Evolutionary conservation across 345 rosid species (phyloP).

Genomic region (Brassica incana): DNA sequence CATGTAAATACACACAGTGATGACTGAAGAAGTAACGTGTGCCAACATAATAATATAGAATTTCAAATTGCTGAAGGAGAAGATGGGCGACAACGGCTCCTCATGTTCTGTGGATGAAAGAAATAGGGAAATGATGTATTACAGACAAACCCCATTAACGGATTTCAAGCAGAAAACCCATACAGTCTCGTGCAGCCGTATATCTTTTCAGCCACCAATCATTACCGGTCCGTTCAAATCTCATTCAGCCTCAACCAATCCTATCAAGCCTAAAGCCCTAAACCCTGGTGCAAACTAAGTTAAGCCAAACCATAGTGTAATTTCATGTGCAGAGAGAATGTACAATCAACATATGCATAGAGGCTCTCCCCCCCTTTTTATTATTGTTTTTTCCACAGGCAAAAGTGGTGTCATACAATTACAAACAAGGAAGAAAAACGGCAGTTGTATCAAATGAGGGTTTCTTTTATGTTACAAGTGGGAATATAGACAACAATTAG

Average conservation of each 20-base stretch:
- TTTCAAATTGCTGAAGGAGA: constrained; percentile 27
- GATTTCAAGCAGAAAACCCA: constrained; percentile 36
- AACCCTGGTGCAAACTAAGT: constrained; percentile 16
- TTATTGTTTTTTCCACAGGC: neutral
- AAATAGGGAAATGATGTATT: constrained; percentile 37
- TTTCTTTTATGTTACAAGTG: constrained; percentile 25
- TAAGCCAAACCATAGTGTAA: neutral
- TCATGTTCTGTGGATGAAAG: constrained; percentile 41
- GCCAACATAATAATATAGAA: constrained; percentile 26
- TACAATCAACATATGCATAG: constrained; percentile 2
- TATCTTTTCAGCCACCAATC: constrained; percentile 21
- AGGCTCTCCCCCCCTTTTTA: neutral
- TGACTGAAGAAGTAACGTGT: constrained; percentile 4
- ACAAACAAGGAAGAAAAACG: constrained; percentile 11
- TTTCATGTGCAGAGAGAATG: constrained; percentile 12
- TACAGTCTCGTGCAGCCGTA: constrained; percentile 41
- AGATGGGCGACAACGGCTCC: constrained; percentile 38
- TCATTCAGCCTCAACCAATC: constrained; percentile 4
- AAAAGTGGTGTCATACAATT: constrained; percentile 19
- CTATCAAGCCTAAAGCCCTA: constrained; percentile 23
- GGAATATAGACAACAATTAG: neutral
- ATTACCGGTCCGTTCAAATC: constrained; percentile 18
- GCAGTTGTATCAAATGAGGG: neutral
- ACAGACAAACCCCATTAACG: constrained; percentile 37
- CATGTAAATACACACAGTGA: neutral